Conservation (phyloP, 352 stramenopile species). For the Phytophthora pinifolia region DNA sequence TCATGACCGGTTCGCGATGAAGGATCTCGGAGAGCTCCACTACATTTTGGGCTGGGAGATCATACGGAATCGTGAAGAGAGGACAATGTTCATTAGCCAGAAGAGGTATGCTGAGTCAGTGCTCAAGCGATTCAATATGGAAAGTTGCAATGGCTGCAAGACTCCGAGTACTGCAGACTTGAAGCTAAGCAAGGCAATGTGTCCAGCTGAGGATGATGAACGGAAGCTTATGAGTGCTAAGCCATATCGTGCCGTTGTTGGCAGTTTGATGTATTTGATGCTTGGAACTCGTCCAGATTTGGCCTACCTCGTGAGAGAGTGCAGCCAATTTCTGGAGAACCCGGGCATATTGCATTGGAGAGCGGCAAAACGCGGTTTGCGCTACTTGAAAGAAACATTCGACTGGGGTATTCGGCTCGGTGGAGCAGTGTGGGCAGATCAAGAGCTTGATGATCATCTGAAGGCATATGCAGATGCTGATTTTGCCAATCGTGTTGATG, state of each 20-base stretch:
- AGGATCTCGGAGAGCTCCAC: conserved; percentile 19
- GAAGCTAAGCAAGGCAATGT: conserved; percentile 22
- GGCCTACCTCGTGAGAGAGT: conserved; percentile 11
- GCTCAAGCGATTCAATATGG: conserved; percentile 19
- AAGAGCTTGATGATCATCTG: background rate
- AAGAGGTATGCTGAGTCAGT: conserved; percentile 15
- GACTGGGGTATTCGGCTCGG: conserved; percentile 10
- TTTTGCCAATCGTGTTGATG: too few relatives aligned
- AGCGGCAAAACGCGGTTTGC: conserved; percentile 9
- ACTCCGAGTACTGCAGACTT: conserved; percentile 8
- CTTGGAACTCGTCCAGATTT: conserved; percentile 18
- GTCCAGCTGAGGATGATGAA: conserved; percentile 8
- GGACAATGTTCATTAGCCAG: conserved; percentile 19
- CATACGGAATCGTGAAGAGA: conserved; percentile 1
- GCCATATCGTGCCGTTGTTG: conserved; percentile 9
- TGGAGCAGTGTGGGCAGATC: background rate
- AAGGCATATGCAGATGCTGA: too few relatives aligned
- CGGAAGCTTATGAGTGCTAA: conserved; percentile 5
- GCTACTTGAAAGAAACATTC: conserved; percentile 13
- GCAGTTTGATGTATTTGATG: conserved; percentile 23
- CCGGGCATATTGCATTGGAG: conserved; percentile 16
- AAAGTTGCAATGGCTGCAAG: conserved; percentile 18
- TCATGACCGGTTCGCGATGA: conserved; percentile 17
- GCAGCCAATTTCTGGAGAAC: conserved; percentile 25
- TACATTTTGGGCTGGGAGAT: conserved; percentile 31